Conservation (phyloP, 2,329 filamentous ascomycete species). For the Macrophomina tecta region DNA sequence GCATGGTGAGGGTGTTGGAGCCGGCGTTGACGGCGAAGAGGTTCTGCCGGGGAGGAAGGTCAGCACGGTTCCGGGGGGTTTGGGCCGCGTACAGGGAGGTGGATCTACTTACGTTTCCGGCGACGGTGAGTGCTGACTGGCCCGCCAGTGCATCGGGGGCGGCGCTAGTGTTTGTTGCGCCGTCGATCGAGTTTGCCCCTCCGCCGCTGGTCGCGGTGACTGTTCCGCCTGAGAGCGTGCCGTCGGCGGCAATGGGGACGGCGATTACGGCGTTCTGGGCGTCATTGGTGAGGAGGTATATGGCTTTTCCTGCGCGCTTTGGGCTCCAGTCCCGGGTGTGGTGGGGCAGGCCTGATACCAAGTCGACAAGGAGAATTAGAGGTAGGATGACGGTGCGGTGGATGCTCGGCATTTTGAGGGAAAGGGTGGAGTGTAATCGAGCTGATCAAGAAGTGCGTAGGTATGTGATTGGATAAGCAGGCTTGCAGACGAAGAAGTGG, state of each 20-base stretch:
- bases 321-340: not conserved
- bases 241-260: conserved; percentile 55
- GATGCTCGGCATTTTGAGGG: too few relatives aligned
- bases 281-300: conserved; percentile 65
- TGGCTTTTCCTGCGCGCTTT: conserved; percentile 48
- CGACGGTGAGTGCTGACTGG: conserved; percentile 58
- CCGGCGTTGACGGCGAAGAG: conserved; percentile 60
- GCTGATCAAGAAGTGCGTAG: not conserved
- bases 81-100: not conserved
- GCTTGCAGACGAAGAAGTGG: too few relatives aligned
- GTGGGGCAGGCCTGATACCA: not conserved
- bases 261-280: conserved; percentile 57
- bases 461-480: not conserved
- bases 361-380: not conserved
- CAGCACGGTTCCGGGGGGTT: too few relatives aligned
- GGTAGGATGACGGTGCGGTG: not conserved
- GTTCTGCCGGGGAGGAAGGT: conserved; percentile 41
- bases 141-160: conserved; percentile 59
- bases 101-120: conserved; percentile 51
- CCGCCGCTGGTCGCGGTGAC: conserved; percentile 56
- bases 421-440: not conserved
- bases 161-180: conserved; percentile 45
- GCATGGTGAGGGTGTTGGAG: conserved; percentile 48
- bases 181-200: conserved; percentile 52
- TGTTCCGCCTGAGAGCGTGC: conserved; percentile 53